phyloP scores from a whole-genome alignment of 2,329 filamentous ascomycete species.

The Fusarium continuum region DNA sequence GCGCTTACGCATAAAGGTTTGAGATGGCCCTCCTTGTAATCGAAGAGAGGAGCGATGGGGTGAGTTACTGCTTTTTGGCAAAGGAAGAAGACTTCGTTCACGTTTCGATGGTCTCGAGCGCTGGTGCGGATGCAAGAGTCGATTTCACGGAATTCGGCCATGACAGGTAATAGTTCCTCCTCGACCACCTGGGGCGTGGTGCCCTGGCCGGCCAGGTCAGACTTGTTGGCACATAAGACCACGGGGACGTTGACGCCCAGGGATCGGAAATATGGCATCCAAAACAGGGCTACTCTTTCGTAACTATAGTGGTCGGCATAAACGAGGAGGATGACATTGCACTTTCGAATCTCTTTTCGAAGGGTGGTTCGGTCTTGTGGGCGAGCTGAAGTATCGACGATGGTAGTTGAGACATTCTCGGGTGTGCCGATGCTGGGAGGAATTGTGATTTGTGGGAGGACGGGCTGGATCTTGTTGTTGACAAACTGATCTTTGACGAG shows the following conservation, averaged over 20 bases:
- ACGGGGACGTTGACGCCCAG: conserved; percentile 99
- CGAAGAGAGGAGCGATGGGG: conserved; percentile 94
- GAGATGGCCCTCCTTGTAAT: conserved; percentile 88
- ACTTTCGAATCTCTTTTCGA: conserved; percentile 94
- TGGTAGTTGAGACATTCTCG: conserved; percentile 96
- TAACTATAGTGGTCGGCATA: conserved; percentile 99
- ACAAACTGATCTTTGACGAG: conserved; percentile 98
- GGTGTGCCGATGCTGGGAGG: conserved; percentile 92
- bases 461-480: conserved; percentile 91
- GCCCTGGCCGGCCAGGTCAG: conserved; percentile 80
- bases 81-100: conserved; percentile 96
- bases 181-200: conserved; percentile 86
- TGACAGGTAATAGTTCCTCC: conserved; percentile 97
- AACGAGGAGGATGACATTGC: conserved; percentile 94
- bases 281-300: conserved; percentile 94
- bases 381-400: conserved; percentile 95
- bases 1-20: conserved; percentile 92
- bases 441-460: conserved; percentile 94
- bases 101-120: conserved; percentile 89
- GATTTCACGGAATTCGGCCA: conserved; percentile 99
- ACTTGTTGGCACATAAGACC: conserved; percentile 96
- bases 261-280: conserved; percentile 98
- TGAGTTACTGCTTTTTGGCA: conserved; percentile 98
- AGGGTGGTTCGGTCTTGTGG: conserved; percentile 91
- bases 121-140: conserved; percentile 97